A percentile compares a stretch with the other conserved stretches of the same genome.
Evolutionary conservation across 2,329 filamentous ascomycete genomes (phyloP).

Genomic region (Fusarium pseudonygamai): DNA sequence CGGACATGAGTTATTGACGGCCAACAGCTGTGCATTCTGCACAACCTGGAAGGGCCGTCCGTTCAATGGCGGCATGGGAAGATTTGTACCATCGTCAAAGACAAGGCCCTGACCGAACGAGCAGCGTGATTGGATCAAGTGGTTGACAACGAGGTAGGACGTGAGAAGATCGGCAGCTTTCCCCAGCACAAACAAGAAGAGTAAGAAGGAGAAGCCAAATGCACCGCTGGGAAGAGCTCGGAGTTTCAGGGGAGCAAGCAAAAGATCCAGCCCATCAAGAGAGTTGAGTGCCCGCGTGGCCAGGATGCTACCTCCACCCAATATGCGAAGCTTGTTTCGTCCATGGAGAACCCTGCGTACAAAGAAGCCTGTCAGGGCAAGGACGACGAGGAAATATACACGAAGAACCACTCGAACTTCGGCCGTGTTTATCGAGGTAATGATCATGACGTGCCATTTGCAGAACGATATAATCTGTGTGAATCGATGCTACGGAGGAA

Average conservation of each 20-base stretch:
- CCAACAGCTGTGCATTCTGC: neutral
- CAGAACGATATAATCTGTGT: neutral
- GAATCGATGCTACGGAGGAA: neutral
- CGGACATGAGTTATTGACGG: neutral
- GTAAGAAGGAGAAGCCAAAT: neutral
- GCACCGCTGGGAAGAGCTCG: neutral
- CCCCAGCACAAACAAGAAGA: neutral
- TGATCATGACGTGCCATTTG: neutral
- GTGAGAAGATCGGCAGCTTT: neutral
- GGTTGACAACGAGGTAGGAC: neutral
- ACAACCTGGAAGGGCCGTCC: neutral
- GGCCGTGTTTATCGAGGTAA: neutral
- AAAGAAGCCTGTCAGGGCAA: neutral
- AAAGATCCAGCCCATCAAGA: neutral
- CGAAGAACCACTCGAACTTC: neutral
- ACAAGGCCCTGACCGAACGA: neutral
- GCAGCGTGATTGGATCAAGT: neutral
- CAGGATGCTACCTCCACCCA: neutral
- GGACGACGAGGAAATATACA: neutral
- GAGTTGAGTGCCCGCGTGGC: neutral
- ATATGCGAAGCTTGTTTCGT: neutral
- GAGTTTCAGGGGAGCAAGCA: neutral
- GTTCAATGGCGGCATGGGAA: neutral
- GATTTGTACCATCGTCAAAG: neutral
- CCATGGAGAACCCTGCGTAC: neutral